Evolutionary conservation across 2,329 filamentous ascomycete species (phyloP), one percentile per base, ranked within the genome.

Genomic region (Penicillium sp.): DNA sequence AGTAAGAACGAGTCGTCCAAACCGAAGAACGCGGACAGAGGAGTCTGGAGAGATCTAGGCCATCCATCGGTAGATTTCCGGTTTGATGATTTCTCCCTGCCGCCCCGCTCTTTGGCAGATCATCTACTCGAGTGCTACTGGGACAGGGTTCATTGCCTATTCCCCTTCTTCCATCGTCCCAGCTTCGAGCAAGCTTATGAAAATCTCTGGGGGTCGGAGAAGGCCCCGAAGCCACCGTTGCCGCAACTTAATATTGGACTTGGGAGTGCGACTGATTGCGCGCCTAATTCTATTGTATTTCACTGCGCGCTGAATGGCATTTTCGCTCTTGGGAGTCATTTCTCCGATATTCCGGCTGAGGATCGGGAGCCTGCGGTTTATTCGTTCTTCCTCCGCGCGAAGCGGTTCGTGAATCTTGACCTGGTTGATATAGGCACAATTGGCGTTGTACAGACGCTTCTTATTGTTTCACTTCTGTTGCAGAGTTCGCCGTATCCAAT

Each of bases 91-190:
- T 73, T 70, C 31, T 50, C 59, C 1, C 60, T 76, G 0, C 74
- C 74, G 0, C 71, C 74, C 1, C 68, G 74, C 1, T 50, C 62
- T 2, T 49, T 76, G 6, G 71, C 72, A 30, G 73, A 77, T 52
- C 67, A 73, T 31, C 61, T 76, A 1, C 34, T 76, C 3, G 53
- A 65, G 4, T 63, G 64, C 13, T 77, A 70, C 44, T 75, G 67
- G 53, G 57, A 70, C 12, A 56, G 64, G 8, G 61, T 76, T 1
- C 71, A 70, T 50, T 73, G 68, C 53, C 59, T 76, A 9, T 76
- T 75, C 43, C 75, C 75, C 0, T 71, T 75, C 47, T 71, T 77
- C 43, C 68, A 76, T 56, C 64, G 68, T 3, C 62, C 64, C 0
- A 66, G 65, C n/a, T 77, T 77, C 40, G 60, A 72, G 44, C 52